phyloP scores from a whole-genome alignment of 805 yeast genomes.

The Candida germanica region DNA sequence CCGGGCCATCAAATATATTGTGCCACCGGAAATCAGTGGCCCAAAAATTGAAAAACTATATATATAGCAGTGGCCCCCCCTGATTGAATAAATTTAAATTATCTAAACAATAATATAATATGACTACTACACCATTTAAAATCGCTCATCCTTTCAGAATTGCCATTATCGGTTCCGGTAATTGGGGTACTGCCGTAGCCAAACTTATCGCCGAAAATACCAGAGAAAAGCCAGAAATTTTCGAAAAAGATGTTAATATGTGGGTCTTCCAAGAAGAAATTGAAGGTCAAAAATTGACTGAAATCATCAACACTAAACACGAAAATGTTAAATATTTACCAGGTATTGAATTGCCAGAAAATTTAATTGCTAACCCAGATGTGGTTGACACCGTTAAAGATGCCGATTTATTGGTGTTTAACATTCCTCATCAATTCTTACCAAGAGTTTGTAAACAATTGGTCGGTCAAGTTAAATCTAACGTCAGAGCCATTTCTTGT shows the following conservation, averaged over 20 bases:
- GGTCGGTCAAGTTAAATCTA: slow-evolving; percentile 67
- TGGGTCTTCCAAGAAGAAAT: slow-evolving; percentile 93
- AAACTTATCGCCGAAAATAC: slow-evolving; percentile 91
- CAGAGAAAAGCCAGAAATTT: slow-evolving; percentile 65
- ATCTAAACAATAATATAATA: slow-evolving; percentile 3
- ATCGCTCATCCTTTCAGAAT: slow-evolving; percentile 36
- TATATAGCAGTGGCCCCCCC: neutral
- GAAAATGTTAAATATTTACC: slow-evolving; percentile 95
- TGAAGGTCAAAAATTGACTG: slow-evolving; percentile 78
- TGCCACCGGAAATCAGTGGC: neutral
- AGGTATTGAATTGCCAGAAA: slow-evolving; percentile 80
- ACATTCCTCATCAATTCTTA: slow-evolving; percentile 96
- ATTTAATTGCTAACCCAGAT: slow-evolving; percentile 85
- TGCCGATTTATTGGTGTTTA: slow-evolving; percentile 87
- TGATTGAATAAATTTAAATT: neutral
- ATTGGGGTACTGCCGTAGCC: slow-evolving; percentile 98
- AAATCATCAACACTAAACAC: slow-evolving; percentile 84
- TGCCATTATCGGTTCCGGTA: slow-evolving; percentile 90
- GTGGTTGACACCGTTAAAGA: slow-evolving; percentile 69
- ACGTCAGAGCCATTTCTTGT: slow-evolving; percentile 88
- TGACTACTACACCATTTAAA: slow-evolving; percentile 26
- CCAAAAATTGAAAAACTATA: neutral
- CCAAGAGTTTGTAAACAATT: slow-evolving; percentile 72
- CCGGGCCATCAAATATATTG: too few relatives aligned
- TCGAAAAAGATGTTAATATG: slow-evolving; percentile 78